Conservation (phyloP, 2,329 filamentous ascomycete species). For the Fusarium staphyleae region DNA sequence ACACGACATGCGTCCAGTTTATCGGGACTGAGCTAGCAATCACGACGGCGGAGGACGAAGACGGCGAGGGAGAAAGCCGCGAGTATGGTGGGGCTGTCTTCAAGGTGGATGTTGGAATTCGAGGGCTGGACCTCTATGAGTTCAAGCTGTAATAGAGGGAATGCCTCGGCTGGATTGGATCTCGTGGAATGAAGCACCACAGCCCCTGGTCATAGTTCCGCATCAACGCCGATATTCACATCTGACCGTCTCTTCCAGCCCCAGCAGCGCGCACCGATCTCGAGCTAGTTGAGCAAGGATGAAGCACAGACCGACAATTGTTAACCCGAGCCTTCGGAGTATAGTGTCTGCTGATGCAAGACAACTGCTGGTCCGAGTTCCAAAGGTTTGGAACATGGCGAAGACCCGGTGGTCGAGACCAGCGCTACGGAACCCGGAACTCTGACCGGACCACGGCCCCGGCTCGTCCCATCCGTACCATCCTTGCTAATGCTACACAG, state of each 20-base stretch:
- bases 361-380: not conserved
- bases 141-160: constrained; percentile 60
- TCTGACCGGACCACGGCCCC: constrained; percentile 19
- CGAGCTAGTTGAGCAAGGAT: not conserved
- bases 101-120: constrained; percentile 76
- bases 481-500: constrained; percentile 25
- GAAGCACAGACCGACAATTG: constrained; percentile 27
- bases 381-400: constrained; percentile 4
- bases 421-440: constrained; percentile 7
- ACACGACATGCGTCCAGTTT: constrained; percentile 83
- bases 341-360: not conserved
- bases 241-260: not conserved
- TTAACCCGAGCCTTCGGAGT: constrained; percentile 1
- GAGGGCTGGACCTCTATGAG: constrained; percentile 68
- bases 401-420: not conserved
- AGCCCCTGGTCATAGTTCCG: not conserved
- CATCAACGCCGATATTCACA: not conserved
- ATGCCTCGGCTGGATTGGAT: not conserved
- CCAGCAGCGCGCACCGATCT: constrained; percentile 6
- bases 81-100: constrained; percentile 76
- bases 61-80: constrained; percentile 68
- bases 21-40: constrained; percentile 78
- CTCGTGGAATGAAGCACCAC: too few species aligned
- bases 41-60: constrained; percentile 75
- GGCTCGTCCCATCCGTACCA: constrained; percentile 11